A percentile compares a stretch with the other conserved stretches of the same genome.
Evolutionary conservation across 768 basidiomycete genomes (phyloP).

Genomic region (Tulasnella sp.): DNA sequence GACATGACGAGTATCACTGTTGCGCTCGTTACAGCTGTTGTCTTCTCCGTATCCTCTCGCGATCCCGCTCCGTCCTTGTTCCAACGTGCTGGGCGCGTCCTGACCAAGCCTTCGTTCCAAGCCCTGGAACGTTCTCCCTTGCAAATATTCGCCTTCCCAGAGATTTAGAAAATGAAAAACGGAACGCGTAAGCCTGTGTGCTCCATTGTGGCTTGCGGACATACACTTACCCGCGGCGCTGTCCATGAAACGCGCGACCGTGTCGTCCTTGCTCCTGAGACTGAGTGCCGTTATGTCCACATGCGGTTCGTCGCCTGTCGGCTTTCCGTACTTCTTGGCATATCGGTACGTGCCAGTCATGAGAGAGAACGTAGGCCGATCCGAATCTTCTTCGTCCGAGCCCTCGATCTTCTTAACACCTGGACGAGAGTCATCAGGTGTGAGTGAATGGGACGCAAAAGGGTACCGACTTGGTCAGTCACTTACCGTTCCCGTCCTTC

Average conservation of each 20-base stretch:
- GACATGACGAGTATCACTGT: too few species aligned
- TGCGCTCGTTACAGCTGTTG: constrained; percentile 22
- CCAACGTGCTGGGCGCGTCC: constrained; percentile 68
- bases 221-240: constrained; percentile 57
- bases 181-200: constrained; percentile 6
- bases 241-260: constrained; percentile 44
- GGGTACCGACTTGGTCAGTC: background rate
- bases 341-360: constrained; percentile 78
- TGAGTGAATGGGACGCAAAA: too few species aligned
- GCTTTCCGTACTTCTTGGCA: constrained; percentile 48
- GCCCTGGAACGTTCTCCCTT: constrained; percentile 64
- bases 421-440: too few species aligned
- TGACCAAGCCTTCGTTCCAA: constrained; percentile 66
- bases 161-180: background rate
- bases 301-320: background rate
- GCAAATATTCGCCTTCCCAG: constrained; percentile 65
- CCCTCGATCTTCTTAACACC: constrained; percentile 15
- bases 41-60: constrained; percentile 72
- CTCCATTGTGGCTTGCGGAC: constrained; percentile 4
- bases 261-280: constrained; percentile 50
- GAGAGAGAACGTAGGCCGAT: constrained; percentile 74
- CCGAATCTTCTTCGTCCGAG: constrained; percentile 38
- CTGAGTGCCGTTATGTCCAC: background rate
- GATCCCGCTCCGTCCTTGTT: constrained; percentile 84
- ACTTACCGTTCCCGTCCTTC: background rate